Evolutionary conservation across 495 filamentous ascomycete species (phyloP).

Genomic region (Aspergillus sclerotiicarbonarius): DNA sequence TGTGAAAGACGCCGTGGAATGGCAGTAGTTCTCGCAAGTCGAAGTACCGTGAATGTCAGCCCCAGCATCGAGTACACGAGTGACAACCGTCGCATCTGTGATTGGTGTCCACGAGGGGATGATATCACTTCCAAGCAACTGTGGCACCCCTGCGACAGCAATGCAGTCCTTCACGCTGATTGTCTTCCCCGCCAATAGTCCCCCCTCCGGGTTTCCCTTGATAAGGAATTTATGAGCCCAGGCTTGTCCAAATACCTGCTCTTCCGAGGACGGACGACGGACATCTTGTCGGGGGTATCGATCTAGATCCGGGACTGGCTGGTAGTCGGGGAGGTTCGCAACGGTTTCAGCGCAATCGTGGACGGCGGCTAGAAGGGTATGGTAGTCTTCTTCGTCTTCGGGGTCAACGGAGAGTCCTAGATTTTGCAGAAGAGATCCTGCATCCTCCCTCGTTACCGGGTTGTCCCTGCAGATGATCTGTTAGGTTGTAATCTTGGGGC

Average conservation of each 20-base stretch:
- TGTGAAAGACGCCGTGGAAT: slow-evolving; percentile 43
- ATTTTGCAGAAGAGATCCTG: slow-evolving; percentile 20
- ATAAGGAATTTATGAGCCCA: slow-evolving; percentile 35
- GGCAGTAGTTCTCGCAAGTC: slow-evolving; percentile 48
- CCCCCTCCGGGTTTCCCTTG: slow-evolving; percentile 34
- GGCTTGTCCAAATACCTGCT: slow-evolving; percentile 32
- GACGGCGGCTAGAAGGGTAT: slow-evolving; percentile 32
- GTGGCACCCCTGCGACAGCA: slow-evolving; percentile 40
- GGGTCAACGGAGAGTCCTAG: slow-evolving; percentile 32
- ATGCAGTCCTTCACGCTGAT: slow-evolving; percentile 60
- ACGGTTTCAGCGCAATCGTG: slow-evolving; percentile 35
- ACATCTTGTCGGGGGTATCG: slow-evolving; percentile 33
- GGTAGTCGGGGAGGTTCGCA: slow-evolving; percentile 31
- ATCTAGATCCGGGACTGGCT: slow-evolving; percentile 24
- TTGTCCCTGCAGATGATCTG: slow-evolving; percentile 18
- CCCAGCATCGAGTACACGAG: slow-evolving; percentile 45
- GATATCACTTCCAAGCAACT: slow-evolving; percentile 35
- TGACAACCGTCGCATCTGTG: slow-evolving; percentile 47
- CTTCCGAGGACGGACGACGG: slow-evolving; percentile 24
- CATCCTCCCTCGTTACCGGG: slow-evolving; percentile 31
- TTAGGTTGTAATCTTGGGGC: not conserved
- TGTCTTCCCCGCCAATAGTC: slow-evolving; percentile 77
- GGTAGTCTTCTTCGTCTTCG: slow-evolving; percentile 28
- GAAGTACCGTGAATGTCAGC: slow-evolving; percentile 42
- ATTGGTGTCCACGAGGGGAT: slow-evolving; percentile 38